These are phyloP conservation scores for Rubus idaeus DNA, from an alignment of 306 rosid species.

Conservation along the genomic window DNA sequence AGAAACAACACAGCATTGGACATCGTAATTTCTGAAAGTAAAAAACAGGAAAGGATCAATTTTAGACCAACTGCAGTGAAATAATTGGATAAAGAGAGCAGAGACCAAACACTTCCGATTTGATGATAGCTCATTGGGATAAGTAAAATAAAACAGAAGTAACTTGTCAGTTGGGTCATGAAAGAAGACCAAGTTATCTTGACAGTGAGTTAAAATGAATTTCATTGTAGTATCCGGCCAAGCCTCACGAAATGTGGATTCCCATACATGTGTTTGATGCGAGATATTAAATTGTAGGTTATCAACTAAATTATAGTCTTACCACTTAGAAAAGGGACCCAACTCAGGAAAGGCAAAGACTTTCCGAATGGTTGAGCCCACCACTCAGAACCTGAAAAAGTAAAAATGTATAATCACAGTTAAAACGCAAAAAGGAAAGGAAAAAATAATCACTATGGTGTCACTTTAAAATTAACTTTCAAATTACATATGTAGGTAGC, in stretches of 20 bases:
- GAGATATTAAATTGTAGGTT: neutral
- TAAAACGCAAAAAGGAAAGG: neutral
- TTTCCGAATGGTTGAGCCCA: conserved; percentile 75
- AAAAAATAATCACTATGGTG: neutral
- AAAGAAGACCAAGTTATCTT: neutral
- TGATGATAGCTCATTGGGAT: neutral
- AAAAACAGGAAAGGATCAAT: conserved; percentile 17
- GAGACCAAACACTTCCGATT: neutral
- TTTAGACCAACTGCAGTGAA: neutral
- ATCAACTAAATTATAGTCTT: conserved; percentile 26
- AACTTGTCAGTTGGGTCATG: neutral
- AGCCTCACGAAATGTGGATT: conserved; percentile 3
- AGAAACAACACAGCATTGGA: conserved; percentile 44
- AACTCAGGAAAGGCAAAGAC: conserved; percentile 69
- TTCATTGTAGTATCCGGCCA: neutral
- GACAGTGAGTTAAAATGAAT: neutral
- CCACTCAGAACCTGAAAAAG: conserved; percentile 82
- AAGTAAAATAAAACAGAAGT: neutral
- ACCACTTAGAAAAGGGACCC: conserved; percentile 75
- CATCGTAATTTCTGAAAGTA: conserved; percentile 58
- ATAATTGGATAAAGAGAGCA: neutral
- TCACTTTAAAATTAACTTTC: conserved; percentile 11
- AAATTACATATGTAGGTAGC: conserved; percentile 9
- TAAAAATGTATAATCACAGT: neutral
- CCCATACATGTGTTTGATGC: neutral